These are phyloP conservation scores for Sporothrix luriei DNA, from an alignment of 2,329 filamentous ascomycete genomes.

Conservation along the genomic window DNA sequence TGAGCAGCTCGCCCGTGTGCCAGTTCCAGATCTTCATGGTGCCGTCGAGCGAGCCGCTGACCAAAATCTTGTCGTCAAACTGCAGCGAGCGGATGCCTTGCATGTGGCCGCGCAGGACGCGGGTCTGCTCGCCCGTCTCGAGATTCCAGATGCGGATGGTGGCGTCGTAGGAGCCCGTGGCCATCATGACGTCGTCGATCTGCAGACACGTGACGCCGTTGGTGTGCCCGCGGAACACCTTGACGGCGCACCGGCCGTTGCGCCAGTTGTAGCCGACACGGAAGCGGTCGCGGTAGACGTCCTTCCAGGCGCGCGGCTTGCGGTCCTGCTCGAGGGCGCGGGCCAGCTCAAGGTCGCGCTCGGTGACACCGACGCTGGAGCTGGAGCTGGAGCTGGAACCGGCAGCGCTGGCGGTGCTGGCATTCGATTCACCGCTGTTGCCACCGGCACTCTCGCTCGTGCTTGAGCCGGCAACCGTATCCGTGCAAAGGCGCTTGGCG, in stretches of 20 bases:
- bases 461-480: constrained; percentile 27
- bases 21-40: constrained; percentile 96
- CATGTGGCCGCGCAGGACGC: constrained; percentile 81
- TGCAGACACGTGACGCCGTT: constrained; percentile 75
- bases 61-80: constrained; percentile 88
- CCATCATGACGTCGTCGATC: constrained; percentile 81
- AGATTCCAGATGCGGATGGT: constrained; percentile 97
- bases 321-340: constrained; percentile 43
- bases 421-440: not conserved
- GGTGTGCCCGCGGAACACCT: constrained; percentile 78
- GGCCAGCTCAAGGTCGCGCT: constrained; percentile 33
- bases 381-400: constrained; percentile 33
- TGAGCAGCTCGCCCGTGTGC: constrained; percentile 84
- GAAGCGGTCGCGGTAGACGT: constrained; percentile 90
- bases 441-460: constrained; percentile 32
- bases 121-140: constrained; percentile 79
- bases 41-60: constrained; percentile 84
- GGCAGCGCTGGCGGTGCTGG: not conserved
- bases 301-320: constrained; percentile 81
- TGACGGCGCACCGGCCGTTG: constrained; percentile 83
- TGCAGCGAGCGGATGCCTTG: constrained; percentile 85
- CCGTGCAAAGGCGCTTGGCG: constrained; percentile 44
- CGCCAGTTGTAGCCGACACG: constrained; percentile 98
- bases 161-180: constrained; percentile 91
- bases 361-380: constrained; percentile 23